Percentiles rank a stretch among this genome's conserved stretches.
Conservation (phyloP, 148 eudicot genomes). For the Dianthus caryophyllus region DNA sequence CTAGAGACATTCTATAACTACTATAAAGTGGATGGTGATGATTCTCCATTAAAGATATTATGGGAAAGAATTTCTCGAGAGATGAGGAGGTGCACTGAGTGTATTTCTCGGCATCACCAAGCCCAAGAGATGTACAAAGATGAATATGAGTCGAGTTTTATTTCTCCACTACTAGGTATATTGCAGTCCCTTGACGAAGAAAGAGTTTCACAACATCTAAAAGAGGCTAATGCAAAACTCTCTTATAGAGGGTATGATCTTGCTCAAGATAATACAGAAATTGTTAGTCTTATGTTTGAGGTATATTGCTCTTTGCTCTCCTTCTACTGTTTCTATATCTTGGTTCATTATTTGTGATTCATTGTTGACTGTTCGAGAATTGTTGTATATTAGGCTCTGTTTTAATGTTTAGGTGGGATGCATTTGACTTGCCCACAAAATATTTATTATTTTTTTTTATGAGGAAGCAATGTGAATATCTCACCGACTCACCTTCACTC, state of each 20-base stretch:
- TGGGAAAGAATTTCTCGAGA: conserved; percentile 72
- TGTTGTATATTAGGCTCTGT: background rate
- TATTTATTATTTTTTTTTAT: background rate
- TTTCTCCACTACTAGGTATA: conserved; percentile 74
- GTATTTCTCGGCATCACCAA: conserved; percentile 84
- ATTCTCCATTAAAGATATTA: conserved; percentile 78
- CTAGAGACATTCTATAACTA: conserved; percentile 89
- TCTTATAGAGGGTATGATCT: conserved; percentile 55
- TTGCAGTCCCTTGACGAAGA: conserved; percentile 80
- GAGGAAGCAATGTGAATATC: background rate
- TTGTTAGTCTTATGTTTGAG: conserved; percentile 93
- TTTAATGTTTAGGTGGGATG: background rate
- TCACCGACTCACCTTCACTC: background rate
- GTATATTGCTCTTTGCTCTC: conserved; percentile 29
- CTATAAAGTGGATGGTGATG: conserved; percentile 49
- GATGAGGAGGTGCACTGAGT: conserved; percentile 75
- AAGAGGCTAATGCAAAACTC: conserved; percentile 64
- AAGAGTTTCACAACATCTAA: conserved; percentile 62
- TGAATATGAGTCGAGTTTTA: conserved; percentile 69
- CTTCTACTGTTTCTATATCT: no score
- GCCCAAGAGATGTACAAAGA: conserved; percentile 70
- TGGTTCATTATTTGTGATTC: background rate
- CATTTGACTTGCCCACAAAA: no score
- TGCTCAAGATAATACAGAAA: conserved; percentile 47
- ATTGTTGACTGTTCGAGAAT: background rate